Conservation (phyloP, 2,329 filamentous ascomycete genomes). For the Diaporthe destruens region DNA sequence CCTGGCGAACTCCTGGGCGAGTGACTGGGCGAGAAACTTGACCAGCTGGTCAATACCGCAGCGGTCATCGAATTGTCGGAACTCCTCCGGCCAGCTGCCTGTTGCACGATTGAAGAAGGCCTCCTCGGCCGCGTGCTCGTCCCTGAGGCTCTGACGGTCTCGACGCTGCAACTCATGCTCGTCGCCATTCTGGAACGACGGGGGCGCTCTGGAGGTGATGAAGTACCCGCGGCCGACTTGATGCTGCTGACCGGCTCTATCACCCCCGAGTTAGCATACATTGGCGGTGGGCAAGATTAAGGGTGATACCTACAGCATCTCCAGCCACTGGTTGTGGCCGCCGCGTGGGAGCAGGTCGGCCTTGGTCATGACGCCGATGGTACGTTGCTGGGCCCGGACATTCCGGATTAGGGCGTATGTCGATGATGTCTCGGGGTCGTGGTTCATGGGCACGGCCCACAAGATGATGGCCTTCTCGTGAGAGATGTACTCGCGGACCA, state of each 20-base stretch:
- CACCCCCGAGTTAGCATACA: neutral
- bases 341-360: conserved; percentile 76
- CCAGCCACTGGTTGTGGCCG: conserved; percentile 68
- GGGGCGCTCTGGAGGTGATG: conserved; percentile 76
- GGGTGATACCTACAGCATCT: conserved; percentile 55
- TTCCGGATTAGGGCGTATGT: conserved; percentile 74
- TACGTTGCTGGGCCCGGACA: conserved; percentile 68
- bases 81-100: conserved; percentile 61
- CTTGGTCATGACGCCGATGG: conserved; percentile 85
- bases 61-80: conserved; percentile 60
- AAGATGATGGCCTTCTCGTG: conserved; percentile 80
- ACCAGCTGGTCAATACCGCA: conserved; percentile 68
- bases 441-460: conserved; percentile 82
- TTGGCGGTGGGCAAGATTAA: neutral
- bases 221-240: conserved; percentile 81
- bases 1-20: conserved; percentile 66
- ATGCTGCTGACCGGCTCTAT: conserved; percentile 66
- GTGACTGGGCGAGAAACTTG: conserved; percentile 63
- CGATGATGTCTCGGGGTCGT: conserved; percentile 80
- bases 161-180: conserved; percentile 58
- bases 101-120: conserved; percentile 60
- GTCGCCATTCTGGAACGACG: conserved; percentile 25
- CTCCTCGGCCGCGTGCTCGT: conserved; percentile 65
- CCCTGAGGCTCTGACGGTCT: conserved; percentile 50
- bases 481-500: conserved; percentile 78